Conservation (phyloP, 1,284 basidiomycete species). For the Ustilago bromivora region DNA sequence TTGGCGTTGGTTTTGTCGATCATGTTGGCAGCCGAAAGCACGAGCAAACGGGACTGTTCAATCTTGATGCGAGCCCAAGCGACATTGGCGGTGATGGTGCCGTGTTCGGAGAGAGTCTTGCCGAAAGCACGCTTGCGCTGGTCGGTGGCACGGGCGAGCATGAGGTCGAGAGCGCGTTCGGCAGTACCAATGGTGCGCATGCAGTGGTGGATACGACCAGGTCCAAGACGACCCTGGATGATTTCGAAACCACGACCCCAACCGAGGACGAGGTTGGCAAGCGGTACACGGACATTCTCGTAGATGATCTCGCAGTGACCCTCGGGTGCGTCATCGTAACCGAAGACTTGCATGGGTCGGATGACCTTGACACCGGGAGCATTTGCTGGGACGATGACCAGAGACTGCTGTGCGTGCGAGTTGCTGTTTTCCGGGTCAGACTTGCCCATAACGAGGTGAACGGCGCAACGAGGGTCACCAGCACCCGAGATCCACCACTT, state of each 20-base stretch:
- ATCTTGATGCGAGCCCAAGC: slow-evolving; percentile 93
- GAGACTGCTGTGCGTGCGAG: slow-evolving; percentile 85
- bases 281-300: slow-evolving; percentile 89
- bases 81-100: slow-evolving; percentile 90
- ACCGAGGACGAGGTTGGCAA: slow-evolving; percentile 85
- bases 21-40: slow-evolving; percentile 92
- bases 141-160: slow-evolving; percentile 93
- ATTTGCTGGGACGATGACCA: slow-evolving; percentile 91
- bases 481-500: slow-evolving; percentile 99
- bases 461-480: slow-evolving; percentile 86
- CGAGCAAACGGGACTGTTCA: slow-evolving; percentile 85
- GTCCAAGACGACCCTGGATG: slow-evolving; percentile 95
- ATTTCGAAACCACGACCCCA: slow-evolving; percentile 97
- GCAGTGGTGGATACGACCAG: slow-evolving; percentile 91
- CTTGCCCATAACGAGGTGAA: slow-evolving; percentile 95
- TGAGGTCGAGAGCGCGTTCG: slow-evolving; percentile 83
- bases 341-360: slow-evolving; percentile 84
- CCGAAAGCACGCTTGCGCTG: slow-evolving; percentile 91
- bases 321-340: slow-evolving; percentile 70
- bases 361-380: slow-evolving; percentile 88
- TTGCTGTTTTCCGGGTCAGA: slow-evolving; percentile 81
- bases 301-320: slow-evolving; percentile 96
- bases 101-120: slow-evolving; percentile 90
- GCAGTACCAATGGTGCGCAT: slow-evolving; percentile 96
- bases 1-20: slow-evolving; percentile 92